These are phyloP conservation scores for Dalbergia cochinchinensis DNA, from an alignment of 306 rosid genomes.

Conservation along the genomic window DNA sequence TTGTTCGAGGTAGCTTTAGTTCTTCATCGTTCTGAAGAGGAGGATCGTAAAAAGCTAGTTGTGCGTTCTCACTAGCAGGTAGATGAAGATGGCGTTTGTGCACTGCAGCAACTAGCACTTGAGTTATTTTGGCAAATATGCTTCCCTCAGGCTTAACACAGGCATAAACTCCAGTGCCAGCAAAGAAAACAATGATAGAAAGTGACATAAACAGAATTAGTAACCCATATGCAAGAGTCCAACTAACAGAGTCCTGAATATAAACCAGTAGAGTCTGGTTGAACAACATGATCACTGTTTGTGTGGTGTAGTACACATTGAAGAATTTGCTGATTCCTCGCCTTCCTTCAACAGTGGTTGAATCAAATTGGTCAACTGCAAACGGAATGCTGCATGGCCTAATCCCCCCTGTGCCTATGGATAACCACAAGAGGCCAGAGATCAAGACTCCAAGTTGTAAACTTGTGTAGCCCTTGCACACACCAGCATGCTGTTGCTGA, in stretches of 20 bases:
- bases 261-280: conserved; percentile 60
- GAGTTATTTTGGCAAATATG: conserved; percentile 50
- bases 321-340: conserved; percentile 58
- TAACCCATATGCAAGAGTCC: conserved; percentile 72
- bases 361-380: conserved; percentile 63
- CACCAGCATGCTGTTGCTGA: conserved; percentile 14
- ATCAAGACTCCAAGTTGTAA: conserved; percentile 52
- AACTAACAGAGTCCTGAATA: conserved; percentile 65
- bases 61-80: conserved; percentile 10
- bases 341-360: conserved; percentile 60
- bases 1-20: conserved; percentile 56
- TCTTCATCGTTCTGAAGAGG: conserved; percentile 41
- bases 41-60: conserved; percentile 52
- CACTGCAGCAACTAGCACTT: conserved; percentile 62
- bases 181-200: conserved; percentile 56
- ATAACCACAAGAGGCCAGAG: conserved; percentile 49
- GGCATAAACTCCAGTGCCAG: conserved; percentile 57
- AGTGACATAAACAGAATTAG: conserved; percentile 55
- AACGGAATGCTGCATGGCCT: conserved; percentile 53
- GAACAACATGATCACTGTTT: conserved; percentile 49
- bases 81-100: conserved; percentile 57
- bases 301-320: conserved; percentile 60
- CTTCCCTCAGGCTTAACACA: conserved; percentile 60
- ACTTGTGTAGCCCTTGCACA: conserved; percentile 47
- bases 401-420: conserved; percentile 49